Percentiles rank a stretch among this genome's conserved stretches.
phyloP scores from a whole-genome alignment of 139 green algal species.

The Astrephomene gubernaculifera region DNA sequence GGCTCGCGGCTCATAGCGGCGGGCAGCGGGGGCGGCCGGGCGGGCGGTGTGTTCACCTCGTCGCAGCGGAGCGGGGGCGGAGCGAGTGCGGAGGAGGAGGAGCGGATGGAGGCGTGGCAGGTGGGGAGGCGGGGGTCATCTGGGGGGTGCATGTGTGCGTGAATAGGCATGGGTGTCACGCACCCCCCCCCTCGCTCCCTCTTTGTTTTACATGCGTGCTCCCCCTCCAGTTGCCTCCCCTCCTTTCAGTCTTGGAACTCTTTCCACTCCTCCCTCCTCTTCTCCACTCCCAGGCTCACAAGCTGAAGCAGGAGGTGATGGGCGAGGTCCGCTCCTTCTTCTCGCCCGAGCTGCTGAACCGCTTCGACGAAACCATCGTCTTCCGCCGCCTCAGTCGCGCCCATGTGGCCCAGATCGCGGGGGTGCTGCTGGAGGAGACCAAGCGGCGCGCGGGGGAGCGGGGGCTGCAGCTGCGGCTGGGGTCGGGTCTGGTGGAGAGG shows the following conservation, averaged over 20 bases:
- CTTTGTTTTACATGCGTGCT: no score
- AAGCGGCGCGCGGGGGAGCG: slow-evolving; percentile 54
- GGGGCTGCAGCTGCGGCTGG: slow-evolving; percentile 50
- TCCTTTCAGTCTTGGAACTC: no score
- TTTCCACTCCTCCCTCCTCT: no score
- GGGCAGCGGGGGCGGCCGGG: background rate
- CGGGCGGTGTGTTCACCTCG: background rate
- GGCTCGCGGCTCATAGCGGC: slow-evolving; percentile 82
- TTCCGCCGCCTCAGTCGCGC: slow-evolving; percentile 79
- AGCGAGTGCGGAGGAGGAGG: background rate
- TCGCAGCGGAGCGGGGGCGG: no score
- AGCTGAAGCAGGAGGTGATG: slow-evolving; percentile 41
- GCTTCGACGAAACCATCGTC: slow-evolving; percentile 76
- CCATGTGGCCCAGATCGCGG: slow-evolving; percentile 75
- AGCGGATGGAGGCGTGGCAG: slow-evolving; percentile 53
- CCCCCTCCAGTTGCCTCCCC: no score
- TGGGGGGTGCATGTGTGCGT: background rate
- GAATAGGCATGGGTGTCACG: no score
- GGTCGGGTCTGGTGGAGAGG: slow-evolving; percentile 59
- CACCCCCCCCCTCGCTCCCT: no score
- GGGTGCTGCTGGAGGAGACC: slow-evolving; percentile 77
- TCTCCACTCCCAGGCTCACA: background rate
- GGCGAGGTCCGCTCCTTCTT: slow-evolving; percentile 64
- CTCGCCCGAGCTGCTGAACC: slow-evolving; percentile 72
- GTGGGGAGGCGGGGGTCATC: background rate